Percentiles rank a stretch among this genome's conserved stretches.
phyloP scores from a whole-genome alignment of 2,329 filamentous ascomycete genomes.

The Paraphoma sp. region DNA sequence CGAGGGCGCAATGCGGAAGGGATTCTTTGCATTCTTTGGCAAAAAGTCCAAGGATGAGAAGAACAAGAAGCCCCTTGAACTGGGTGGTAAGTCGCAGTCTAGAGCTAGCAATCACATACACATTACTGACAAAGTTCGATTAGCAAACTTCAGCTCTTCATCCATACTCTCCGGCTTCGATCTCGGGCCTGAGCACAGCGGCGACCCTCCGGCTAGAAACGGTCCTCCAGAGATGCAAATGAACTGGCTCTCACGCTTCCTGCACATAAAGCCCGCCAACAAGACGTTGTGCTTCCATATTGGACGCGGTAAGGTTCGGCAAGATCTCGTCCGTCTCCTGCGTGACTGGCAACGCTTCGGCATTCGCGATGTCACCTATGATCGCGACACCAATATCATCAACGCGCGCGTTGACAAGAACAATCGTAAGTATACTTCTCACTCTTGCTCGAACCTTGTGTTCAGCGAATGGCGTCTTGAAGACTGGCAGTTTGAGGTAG shows the following conservation, averaged over 20 bases:
- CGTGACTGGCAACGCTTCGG: constrained; percentile 82
- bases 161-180: constrained; percentile 43
- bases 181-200: constrained; percentile 43
- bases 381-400: constrained; percentile 80
- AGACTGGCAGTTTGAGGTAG: constrained; percentile 22
- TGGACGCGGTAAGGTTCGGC: constrained; percentile 74
- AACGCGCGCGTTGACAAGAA: constrained; percentile 76
- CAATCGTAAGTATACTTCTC: constrained; percentile 71
- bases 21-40: constrained; percentile 61
- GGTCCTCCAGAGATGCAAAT: constrained; percentile 55
- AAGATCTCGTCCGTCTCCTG: constrained; percentile 77
- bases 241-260: constrained; percentile 88
- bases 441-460: constrained; percentile 11
- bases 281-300: constrained; percentile 77
- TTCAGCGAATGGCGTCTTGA: constrained; percentile 23
- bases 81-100: constrained; percentile 45
- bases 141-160: constrained; percentile 37
- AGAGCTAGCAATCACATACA: neutral
- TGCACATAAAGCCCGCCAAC: constrained; percentile 84
- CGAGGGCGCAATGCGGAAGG: constrained; percentile 48
- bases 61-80: constrained; percentile 35
- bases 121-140: constrained; percentile 15
- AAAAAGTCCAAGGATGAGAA: constrained; percentile 56
- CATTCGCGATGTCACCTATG: constrained; percentile 78
- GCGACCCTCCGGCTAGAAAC: constrained; percentile 56